Base-by-base conservation (phyloP, 2,329 filamentous ascomycete genomes). In the Colletotrichum simmondsii region DNA sequence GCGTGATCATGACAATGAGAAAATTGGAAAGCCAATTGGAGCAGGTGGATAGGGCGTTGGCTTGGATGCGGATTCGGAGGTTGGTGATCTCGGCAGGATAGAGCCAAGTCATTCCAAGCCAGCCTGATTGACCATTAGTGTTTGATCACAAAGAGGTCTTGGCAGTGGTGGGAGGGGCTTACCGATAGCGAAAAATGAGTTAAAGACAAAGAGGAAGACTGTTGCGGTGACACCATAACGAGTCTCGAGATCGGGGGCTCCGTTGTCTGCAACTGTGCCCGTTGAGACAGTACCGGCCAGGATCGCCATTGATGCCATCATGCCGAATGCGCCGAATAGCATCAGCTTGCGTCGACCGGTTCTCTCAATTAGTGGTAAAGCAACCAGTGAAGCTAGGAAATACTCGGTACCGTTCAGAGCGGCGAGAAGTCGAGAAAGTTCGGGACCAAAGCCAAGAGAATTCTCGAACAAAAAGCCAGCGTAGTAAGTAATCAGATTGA, bases 1-100 rank as follows among this genome's bases (percentile, higher is more conserved):
- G 91, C 0, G 90, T 91, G 63, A 92, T 89, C 87, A 92, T 91
- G 62, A 93, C 91, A 28, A 93, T 89, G 78, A 92, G 83, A 80
- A 92, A 92, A 80, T 91, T 90, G 80, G 87, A 88, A 19, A 88
- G 82, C 89, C 89, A 91, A 80, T 91, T 91, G 49, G 86, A 87
- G 59, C 87, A 88, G 0, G 91, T 93, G 2, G 89, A 88, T 49
- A 92, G 81, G 1, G 91, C 91, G 77, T 92, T 92, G 62, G 90
- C 89, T 16, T 90, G 89, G 16, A 88, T 90, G 73, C 90, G 87
- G 61, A 90, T 91, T 72, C 87, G 85, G 72, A 92, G 80, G 35
- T 90, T 88, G 75, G 88, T 89, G 75, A 92, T 87, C 77, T 92
- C 90, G 58, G 90, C 88, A 4, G 89, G 88, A 80, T 90, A 91